Percentiles rank a stretch among this genome's conserved stretches.
phyloP scores from a whole-genome alignment of 495 filamentous ascomycete genomes.

The Neurospora sp. region DNA sequence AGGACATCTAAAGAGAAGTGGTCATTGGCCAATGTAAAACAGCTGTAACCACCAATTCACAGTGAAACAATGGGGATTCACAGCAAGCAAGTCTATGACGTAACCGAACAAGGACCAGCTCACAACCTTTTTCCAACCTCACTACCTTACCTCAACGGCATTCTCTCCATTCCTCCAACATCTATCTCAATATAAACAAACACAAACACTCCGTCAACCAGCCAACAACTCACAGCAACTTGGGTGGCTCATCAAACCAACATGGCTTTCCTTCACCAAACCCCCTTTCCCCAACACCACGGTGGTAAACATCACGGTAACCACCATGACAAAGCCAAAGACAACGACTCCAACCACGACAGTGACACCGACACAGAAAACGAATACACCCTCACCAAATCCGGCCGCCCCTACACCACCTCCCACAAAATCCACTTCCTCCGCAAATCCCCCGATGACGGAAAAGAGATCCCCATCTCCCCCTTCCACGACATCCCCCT shows the following conservation, averaged over 20 bases:
- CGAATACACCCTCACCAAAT: not conserved
- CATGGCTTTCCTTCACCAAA: not conserved
- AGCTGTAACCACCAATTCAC: not conserved
- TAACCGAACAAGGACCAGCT: not conserved
- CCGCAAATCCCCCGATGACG: not conserved
- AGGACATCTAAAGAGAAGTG: not conserved
- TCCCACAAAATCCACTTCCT: not conserved
- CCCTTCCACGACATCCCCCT: slow-evolving; percentile 3
- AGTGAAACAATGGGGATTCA: not conserved
- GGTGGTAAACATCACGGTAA: not conserved
- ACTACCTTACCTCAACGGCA: not conserved
- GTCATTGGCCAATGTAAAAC: not conserved
- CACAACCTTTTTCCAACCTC: not conserved
- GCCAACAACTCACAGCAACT: not conserved
- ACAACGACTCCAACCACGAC: not conserved
- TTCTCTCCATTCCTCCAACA: not conserved
- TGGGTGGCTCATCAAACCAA: not conserved
- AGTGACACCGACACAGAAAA: not conserved
- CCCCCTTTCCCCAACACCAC: not conserved
- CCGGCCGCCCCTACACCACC: not conserved
- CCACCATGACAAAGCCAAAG: not conserved
- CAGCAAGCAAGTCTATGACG: not conserved
- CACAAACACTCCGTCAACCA: not conserved
- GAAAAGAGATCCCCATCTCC: not conserved
- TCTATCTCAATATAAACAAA: not conserved